These are phyloP conservation scores for Phytophthora capsici DNA, from an alignment of 352 stramenopile species.

Conservation along the genomic window DNA sequence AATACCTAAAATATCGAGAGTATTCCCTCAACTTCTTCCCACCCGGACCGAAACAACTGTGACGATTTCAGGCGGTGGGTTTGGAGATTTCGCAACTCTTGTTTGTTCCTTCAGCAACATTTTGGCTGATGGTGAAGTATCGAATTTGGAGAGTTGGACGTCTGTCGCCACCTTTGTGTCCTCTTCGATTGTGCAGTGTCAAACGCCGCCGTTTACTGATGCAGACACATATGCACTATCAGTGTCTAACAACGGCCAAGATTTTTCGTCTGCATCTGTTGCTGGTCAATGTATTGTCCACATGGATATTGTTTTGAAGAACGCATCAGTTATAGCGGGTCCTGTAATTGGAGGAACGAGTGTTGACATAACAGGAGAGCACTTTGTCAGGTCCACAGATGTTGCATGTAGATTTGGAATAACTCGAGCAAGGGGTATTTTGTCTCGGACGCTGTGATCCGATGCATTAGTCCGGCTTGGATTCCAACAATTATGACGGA, in stretches of 20 bases:
- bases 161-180: constrained; percentile 27
- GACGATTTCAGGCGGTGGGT: constrained; percentile 31
- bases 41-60: constrained; percentile 18
- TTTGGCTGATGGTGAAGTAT: neutral
- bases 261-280: constrained; percentile 17
- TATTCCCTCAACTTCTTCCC: constrained; percentile 31
- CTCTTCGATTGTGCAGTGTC: constrained; percentile 40
- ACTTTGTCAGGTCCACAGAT: constrained; percentile 25
- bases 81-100: constrained; percentile 27
- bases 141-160: neutral
- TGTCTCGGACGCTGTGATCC: constrained; percentile 27
- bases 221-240: constrained; percentile 24
- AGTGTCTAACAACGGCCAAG: constrained; percentile 44
- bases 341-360: constrained; percentile 37
- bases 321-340: constrained; percentile 26
- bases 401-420: constrained; percentile 42
- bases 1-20: neutral
- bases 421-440: constrained; percentile 15
- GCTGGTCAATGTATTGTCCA: constrained; percentile 17
- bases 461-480: constrained; percentile 49
- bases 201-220: constrained; percentile 12
- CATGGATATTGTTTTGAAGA: constrained; percentile 17
- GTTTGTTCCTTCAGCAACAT: constrained; percentile 23
- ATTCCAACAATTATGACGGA: constrained; percentile 5
- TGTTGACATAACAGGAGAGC: constrained; percentile 33